Evolutionary conservation across 352 stramenopile species (phyloP).

Genomic region (Globisporangium solare): DNA sequence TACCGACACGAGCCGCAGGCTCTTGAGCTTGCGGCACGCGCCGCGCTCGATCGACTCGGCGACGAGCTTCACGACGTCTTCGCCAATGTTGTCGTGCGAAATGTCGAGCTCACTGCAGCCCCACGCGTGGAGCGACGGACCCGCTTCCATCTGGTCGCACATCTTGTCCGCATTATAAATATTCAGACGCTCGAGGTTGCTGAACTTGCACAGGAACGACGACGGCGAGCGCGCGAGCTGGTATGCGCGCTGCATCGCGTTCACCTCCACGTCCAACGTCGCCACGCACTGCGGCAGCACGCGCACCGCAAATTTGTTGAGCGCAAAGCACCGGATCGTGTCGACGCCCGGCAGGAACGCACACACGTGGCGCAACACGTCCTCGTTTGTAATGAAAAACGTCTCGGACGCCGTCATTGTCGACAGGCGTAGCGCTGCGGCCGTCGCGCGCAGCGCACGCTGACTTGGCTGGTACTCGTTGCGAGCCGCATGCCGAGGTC

Average conservation of each 20-base stretch:
- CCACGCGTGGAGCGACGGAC: constrained; percentile 52
- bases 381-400: constrained; percentile 73
- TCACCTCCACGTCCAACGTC: constrained; percentile 46
- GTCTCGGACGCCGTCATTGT: constrained; percentile 19
- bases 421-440: not conserved
- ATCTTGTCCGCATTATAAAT: constrained; percentile 26
- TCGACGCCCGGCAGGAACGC: constrained; percentile 60
- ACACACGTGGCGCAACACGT: constrained; percentile 64
- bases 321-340: constrained; percentile 46
- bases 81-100: constrained; percentile 47
- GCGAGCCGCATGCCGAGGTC: constrained; percentile 24
- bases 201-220: constrained; percentile 37
- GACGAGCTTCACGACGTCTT: constrained; percentile 43
- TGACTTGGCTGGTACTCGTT: constrained; percentile 6
- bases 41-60: constrained; percentile 29
- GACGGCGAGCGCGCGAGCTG: not conserved
- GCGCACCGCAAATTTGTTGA: constrained; percentile 63
- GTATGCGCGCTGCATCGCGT: constrained; percentile 30
- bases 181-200: constrained; percentile 40
- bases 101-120: constrained; percentile 53
- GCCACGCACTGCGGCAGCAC: constrained; percentile 50
- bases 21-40: constrained; percentile 33
- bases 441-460: not conserved
- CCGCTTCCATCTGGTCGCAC: constrained; percentile 6
- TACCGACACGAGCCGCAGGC: constrained; percentile 64